phyloP scores from a whole-genome alignment of 1,139 yeast species.

The Magnusiomyces ingens region DNA sequence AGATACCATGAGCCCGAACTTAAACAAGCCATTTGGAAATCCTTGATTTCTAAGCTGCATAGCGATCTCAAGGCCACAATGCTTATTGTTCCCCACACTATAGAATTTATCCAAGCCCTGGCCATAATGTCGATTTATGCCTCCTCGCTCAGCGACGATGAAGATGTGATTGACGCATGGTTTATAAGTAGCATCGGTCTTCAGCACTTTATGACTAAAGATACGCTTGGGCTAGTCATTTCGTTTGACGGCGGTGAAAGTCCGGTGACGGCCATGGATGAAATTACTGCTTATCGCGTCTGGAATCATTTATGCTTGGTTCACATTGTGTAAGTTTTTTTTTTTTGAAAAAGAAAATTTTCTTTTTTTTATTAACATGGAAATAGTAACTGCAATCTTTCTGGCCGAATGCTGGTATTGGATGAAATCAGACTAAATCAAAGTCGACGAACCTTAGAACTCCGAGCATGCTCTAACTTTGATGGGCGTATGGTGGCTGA shows the following conservation, averaged over 20 bases:
- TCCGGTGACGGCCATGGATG: conserved; percentile 43
- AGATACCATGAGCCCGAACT: conserved; percentile 43
- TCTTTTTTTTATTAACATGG: neutral
- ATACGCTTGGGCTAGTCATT: conserved; percentile 34
- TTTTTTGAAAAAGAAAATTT: neutral
- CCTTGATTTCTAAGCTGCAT: conserved; percentile 33
- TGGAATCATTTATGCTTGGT: conserved; percentile 71
- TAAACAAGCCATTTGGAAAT: conserved; percentile 34
- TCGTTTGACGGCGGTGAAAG: conserved; percentile 30
- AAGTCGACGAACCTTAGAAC: conserved; percentile 54
- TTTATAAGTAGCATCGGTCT: conserved; percentile 51
- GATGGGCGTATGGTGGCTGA: conserved; percentile 84
- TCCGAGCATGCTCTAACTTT: conserved; percentile 65
- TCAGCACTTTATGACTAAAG: conserved; percentile 49
- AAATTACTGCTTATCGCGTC: conserved; percentile 48
- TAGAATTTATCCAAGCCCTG: conserved; percentile 61
- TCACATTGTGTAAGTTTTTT: conserved; percentile 42
- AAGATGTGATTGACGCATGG: conserved; percentile 53
- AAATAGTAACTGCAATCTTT: conserved; percentile 47
- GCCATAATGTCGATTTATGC: conserved; percentile 58
- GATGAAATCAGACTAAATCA: conserved; percentile 59
- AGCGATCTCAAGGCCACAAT: conserved; percentile 44
- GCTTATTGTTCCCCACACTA: conserved; percentile 38
- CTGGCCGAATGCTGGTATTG: conserved; percentile 69
- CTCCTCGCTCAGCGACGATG: conserved; percentile 49